Conservation (phyloP, 192 early-diverging fungal species). For the Chytriomyces confervae region DNA sequence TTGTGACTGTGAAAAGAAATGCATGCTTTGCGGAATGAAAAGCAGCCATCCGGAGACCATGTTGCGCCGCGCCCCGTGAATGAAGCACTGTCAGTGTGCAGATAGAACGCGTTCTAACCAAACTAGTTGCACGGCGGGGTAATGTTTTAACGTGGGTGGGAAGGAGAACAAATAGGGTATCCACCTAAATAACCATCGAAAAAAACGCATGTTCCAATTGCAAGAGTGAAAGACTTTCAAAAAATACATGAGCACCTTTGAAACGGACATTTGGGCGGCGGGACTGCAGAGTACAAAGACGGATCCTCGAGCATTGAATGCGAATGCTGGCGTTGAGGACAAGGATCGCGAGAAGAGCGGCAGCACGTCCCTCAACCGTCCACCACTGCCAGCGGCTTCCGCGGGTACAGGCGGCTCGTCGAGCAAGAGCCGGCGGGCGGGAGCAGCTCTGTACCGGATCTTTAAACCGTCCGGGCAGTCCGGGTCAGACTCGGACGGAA, state of each 20-base stretch:
- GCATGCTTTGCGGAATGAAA: no score
- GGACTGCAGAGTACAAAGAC: constrained; percentile 33
- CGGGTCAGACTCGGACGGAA: neutral
- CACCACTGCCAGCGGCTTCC: constrained; percentile 16
- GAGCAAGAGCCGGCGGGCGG: constrained; percentile 12
- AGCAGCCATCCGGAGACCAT: no score
- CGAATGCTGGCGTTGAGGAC: neutral
- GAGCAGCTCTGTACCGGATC: constrained; percentile 48
- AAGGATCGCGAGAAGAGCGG: constrained; percentile 7
- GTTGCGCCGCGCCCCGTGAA: no score
- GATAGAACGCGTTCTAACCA: no score
- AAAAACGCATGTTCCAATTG: no score
- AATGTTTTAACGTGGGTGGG: no score
- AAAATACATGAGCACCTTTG: constrained; percentile 35
- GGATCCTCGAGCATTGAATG: neutral
- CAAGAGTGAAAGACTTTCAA: neutral
- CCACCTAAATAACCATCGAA: no score
- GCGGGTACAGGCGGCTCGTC: constrained; percentile 8
- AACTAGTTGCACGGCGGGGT: no score
- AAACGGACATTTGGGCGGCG: constrained; percentile 45
- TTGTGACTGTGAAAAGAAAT: no score
- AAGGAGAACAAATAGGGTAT: no score
- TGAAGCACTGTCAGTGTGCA: no score
- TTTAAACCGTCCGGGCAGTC: constrained; percentile 42
- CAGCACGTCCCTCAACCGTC: constrained; percentile 7